Conservation (phyloP, 1,284 basidiomycete species). For the Cutaneotrichosporon cyanovorans region DNA sequence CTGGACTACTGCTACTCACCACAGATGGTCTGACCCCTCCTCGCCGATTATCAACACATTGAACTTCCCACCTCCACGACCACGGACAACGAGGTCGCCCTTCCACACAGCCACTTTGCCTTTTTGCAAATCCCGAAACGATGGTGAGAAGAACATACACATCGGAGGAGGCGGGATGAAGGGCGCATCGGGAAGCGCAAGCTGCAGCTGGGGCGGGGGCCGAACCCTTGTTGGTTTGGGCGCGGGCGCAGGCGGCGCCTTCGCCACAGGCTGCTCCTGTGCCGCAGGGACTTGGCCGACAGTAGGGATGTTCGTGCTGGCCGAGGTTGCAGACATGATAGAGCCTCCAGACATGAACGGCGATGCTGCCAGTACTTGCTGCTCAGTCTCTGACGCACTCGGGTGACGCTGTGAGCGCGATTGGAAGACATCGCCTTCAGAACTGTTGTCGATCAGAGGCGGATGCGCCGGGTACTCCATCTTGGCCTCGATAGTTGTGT, state of each 20-base stretch:
- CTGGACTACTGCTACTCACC: conserved; percentile 27
- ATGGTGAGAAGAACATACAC: conserved; percentile 44
- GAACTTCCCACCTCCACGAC: conserved; percentile 37
- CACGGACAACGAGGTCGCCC: conserved; percentile 35
- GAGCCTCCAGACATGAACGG: conserved; percentile 13
- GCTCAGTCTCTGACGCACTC: neutral
- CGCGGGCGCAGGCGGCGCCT: neutral
- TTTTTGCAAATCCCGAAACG: conserved; percentile 35
- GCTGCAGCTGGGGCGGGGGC: conserved; percentile 14
- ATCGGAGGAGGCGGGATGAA: conserved; percentile 42
- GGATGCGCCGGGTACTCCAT: too few species aligned
- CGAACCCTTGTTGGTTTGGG: neutral
- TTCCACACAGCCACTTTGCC: conserved; percentile 42
- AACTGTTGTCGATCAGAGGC: too few species aligned
- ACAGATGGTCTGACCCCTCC: conserved; percentile 28
- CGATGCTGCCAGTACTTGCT: conserved; percentile 7
- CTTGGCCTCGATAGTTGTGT: too few species aligned
- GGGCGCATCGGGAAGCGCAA: conserved; percentile 26
- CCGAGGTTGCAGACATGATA: conserved; percentile 6
- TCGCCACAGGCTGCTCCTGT: neutral
- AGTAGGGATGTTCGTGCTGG: conserved; percentile 4
- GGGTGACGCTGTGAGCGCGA: neutral
- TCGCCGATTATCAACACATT: conserved; percentile 37
- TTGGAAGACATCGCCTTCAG: too few species aligned
- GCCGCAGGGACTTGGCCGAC: conserved; percentile 5